These are phyloP conservation scores for Cyclotella distinguenda DNA, from an alignment of 108 stramenopile genomes.

Conservation along the genomic window DNA sequence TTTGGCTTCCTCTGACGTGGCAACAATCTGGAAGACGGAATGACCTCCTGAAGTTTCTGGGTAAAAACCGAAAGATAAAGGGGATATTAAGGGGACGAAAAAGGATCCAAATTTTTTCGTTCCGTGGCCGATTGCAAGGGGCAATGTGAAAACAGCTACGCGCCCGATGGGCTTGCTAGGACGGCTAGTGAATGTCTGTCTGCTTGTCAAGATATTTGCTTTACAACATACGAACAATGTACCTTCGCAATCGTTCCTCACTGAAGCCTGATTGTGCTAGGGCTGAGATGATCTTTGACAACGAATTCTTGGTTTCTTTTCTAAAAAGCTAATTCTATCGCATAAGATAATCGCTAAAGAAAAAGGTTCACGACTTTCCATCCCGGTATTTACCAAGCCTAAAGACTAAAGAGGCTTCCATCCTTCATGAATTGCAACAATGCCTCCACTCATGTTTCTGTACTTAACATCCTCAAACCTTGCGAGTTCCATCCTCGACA, in stretches of 20 bases:
- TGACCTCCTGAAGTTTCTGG: constrained; percentile 66
- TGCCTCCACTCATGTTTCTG: constrained; percentile 90
- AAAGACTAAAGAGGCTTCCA: constrained; percentile 66
- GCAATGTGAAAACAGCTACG: constrained; percentile 56
- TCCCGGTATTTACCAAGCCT: too few relatives aligned
- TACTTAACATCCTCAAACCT: constrained; percentile 80
- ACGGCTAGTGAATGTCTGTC: constrained; percentile 73
- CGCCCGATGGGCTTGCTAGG: constrained; percentile 71
- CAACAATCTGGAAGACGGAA: constrained; percentile 51
- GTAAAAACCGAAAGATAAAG: constrained; percentile 66
- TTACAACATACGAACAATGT: constrained; percentile 86
- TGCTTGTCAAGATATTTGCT: constrained; percentile 87
- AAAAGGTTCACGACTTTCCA: too few relatives aligned
- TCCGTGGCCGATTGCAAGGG: constrained; percentile 71
- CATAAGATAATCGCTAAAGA: not conserved
- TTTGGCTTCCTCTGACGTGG: constrained; percentile 1
- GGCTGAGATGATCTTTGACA: not conserved
- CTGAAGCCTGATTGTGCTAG: not conserved
- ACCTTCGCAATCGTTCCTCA: constrained; percentile 67
- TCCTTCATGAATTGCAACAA: constrained; percentile 92
- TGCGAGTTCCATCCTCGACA: constrained; percentile 71
- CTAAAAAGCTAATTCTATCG: not conserved
- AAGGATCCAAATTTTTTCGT: constrained; percentile 82
- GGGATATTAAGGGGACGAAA: constrained; percentile 67
- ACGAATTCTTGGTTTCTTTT: not conserved